phyloP scores from a whole-genome alignment of 192 early-diverging fungal species.

The Lunasporangiospora selenospora region DNA sequence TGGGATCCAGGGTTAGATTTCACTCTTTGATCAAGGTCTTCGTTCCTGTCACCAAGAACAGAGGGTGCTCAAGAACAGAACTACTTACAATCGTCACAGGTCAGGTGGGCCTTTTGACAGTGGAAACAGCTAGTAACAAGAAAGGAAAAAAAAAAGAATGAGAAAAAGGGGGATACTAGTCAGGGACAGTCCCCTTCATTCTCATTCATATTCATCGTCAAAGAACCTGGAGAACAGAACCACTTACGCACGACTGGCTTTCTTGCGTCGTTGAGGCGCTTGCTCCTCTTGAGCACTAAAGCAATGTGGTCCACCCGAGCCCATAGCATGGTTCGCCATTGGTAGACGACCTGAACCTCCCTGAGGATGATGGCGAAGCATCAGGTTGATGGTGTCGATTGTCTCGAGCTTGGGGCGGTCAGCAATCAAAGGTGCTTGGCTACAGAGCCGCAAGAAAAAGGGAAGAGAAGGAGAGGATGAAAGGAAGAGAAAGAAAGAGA shows the following conservation, averaged over 20 bases:
- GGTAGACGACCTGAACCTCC: not conserved
- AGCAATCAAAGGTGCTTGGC: slow-evolving; percentile 35
- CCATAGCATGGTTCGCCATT: not conserved
- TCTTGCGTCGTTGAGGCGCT: slow-evolving; percentile 49
- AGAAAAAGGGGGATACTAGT: no score
- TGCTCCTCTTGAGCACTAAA: slow-evolving; percentile 2
- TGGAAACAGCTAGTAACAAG: slow-evolving; percentile 59
- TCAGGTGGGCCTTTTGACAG: slow-evolving; percentile 80
- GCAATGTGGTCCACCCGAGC: not conserved
- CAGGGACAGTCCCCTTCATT: no score
- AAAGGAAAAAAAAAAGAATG: not conserved
- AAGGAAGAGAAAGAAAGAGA: not conserved
- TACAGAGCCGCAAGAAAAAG: not conserved
- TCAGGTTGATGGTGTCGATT: slow-evolving; percentile 46
- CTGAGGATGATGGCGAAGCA: slow-evolving; percentile 36
- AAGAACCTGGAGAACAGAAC: not conserved
- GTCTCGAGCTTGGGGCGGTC: slow-evolving; percentile 48
- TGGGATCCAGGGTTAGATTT: no score
- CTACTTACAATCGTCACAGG: slow-evolving; percentile 71
- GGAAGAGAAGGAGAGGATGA: not conserved
- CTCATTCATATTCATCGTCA: no score
- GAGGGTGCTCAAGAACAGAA: not conserved
- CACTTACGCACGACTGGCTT: slow-evolving; percentile 58
- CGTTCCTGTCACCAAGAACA: not conserved
- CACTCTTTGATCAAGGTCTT: no score